Base-by-base conservation (phyloP, 108 stramenopile genomes). In the Fistulifera pelliculosa region DNA sequence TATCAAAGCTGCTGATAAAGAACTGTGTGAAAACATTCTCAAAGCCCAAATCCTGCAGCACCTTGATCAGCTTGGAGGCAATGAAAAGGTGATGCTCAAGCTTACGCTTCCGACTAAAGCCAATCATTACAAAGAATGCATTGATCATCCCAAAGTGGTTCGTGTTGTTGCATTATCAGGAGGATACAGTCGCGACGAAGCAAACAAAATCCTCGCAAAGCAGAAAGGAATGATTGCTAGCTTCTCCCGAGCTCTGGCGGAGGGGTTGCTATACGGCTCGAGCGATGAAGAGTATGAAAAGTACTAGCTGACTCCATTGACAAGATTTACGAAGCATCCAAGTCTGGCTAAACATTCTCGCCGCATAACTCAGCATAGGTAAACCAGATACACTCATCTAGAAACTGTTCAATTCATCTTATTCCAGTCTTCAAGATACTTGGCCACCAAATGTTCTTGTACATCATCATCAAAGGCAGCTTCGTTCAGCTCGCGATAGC, bases 221-320 rank as follows among this genome's bases (percentile, higher is more conserved):
- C 75, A 90, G 55, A 62, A 65, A 38, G 80, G 77, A 13, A 74
- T 90, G 66, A 70, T 90, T 49, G 89, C 80, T 13, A 73, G 74
- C 70, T 90, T 90, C 62, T 86, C 84, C 27, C 74, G 89, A 16
- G 84, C 85, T 14, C 51, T 90, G 4, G 75, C 73, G 11, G 85
- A 90, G 58, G 85, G 83, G 14, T 60, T 86, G 50, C 54, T 24
- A 15, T 35, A 74, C 43, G 58, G 75, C 38, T 54, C 77, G 66
- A 72, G 70, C 41, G 59, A 76, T 17, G 80, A 66, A 14, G 78
- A 74, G 23, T 90, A 81, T 51, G 69, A 86, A 47, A 44, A 38
- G 64, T 49, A 38, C 61, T 90, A 39, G 68, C 79, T 41, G 64
- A 54, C 18, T 66, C 83, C 23, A 81, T 85, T 61, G 54, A 47